Base-by-base conservation (phyloP, 2,329 filamentous ascomycete genomes). In the Fusarium sororula region DNA sequence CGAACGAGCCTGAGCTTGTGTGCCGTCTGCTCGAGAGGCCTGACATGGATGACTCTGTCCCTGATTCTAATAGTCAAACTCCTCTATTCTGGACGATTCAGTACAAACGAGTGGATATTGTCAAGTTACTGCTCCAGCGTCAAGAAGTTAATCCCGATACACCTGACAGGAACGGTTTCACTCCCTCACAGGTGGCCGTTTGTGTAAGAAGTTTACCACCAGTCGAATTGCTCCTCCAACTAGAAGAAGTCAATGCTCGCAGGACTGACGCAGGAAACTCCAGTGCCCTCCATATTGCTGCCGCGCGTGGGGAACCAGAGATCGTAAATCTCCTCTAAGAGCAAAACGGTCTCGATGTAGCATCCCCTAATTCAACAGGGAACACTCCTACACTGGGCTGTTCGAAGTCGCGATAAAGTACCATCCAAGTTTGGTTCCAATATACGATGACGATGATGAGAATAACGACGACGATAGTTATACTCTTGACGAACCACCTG, bases 351-450 rank as follows among this genome's bases (percentile, higher is more conserved):
- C 35, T 66, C 3, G 32, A 54, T 26, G 12, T 22, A 12, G 24
- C 24, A n/a, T 62, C 44, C 4, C 41, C 28, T 3, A 58, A 69
- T 38, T 7, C 32, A 7, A 24, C 15, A 0, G 51, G 47, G 7
- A 48, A 50, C 15, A 66, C 51, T 3, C 30, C 54, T 75, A 2
- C 63, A 73, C n/a, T 51, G 50, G 37, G 67, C 56, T 30, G 35
- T 39, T n/a, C 32, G 54, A 24, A 70, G 68, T 28, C 61, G 61
- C 6, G 7, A 50, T 11, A 37, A 26, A 39, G 30, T 15, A 28
- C 12, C 39, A 66, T 17, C 18, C 20, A 13, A 26, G 50, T 37
- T 35, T 26, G 50, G n/a, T 26, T 53, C n/a, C 18, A 18, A 37
- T 37, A 53, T 53, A 53, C 30, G 18, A 26, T 24, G 30, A 26